Conservation (phyloP, 371 early-diverging fungal species). For the Apophysomyces sp. region DNA sequence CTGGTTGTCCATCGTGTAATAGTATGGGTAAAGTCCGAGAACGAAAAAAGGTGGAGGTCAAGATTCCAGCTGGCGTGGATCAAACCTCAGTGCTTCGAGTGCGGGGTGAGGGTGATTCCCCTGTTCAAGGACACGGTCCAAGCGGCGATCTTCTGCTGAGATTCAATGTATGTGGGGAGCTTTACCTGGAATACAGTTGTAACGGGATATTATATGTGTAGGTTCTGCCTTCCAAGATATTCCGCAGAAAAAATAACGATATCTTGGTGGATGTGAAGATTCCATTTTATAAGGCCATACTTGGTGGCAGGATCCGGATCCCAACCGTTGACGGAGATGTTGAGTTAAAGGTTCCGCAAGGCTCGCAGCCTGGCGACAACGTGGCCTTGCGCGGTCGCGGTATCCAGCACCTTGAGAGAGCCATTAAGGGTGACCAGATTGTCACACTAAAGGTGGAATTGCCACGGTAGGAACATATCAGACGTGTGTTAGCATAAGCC, state of each 20-base stretch:
- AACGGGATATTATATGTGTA: constrained; percentile 8
- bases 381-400: constrained; percentile 78
- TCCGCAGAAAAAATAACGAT: constrained; percentile 79
- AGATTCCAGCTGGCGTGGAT: constrained; percentile 80
- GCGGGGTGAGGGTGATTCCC: constrained; percentile 84
- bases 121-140: constrained; percentile 67
- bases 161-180: constrained; percentile 52
- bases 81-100: constrained; percentile 63
- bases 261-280: constrained; percentile 70
- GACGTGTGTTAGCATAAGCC: neutral
- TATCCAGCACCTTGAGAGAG: constrained; percentile 54
- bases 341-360: constrained; percentile 80
- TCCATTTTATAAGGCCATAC: constrained; percentile 81
- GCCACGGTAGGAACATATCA: constrained; percentile 58
- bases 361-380: constrained; percentile 87
- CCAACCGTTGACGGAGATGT: constrained; percentile 94
- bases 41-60: constrained; percentile 66
- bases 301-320: constrained; percentile 84
- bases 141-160: constrained; percentile 84
- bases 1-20: constrained; percentile 76
- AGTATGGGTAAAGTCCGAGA: constrained; percentile 80
- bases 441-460: constrained; percentile 78
- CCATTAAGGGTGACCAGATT: constrained; percentile 80
- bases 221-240: constrained; percentile 62
- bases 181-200: no score